Base-by-base conservation (phyloP, 1,284 basidiomycete genomes). In the Trametes sp. region DNA sequence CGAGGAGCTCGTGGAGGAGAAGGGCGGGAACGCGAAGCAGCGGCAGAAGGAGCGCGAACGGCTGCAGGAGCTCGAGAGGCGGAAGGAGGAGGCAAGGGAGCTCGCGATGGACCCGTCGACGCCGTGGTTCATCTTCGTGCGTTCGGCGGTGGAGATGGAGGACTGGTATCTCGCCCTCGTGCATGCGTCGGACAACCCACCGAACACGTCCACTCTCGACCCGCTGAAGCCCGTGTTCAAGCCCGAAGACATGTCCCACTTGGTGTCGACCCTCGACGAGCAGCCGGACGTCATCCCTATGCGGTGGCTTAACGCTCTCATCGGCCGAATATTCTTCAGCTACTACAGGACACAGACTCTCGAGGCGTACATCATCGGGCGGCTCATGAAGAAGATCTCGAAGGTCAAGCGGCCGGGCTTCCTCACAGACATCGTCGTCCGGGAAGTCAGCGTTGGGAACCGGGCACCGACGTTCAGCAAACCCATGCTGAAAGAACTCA, bases 401-500 rank as follows among this genome's bases (percentile, higher is more conserved):
- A 95, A 94, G 74, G 90, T 98, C 72, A 94, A 95, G 72, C 89
- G 91, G 6, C 96, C 96, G 0, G 81, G 85, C 3, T 95, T 97
- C 76, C 86, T 99, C 31, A 87, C 90, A 8, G 93, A 96, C 61
- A 84, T 99, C 63, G 83, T 88, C 42, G 93, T 98, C 28, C 90
- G 89, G 26, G 93, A 97, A 68, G 96, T 98, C 57, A 92, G 93
- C 51, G 88, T 98, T 41, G 97, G 97, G 11, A 87, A 89, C 67
- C 88, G 83, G 38, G 86, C 94, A 0, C 95, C 93, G 14, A 91
- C 88, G 61, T 82, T 97, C 64, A 94, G 91, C 80, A 96, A 97
- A 69, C 97, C 97, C 1, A 98, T 98, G 96, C 84, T 99, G 61
- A 98, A 98, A 79, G 93, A 97, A 69, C 86, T 98, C 57, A 96